Conservation (phyloP, 495 filamentous ascomycete species). For the Penicillium pulvis region DNA sequence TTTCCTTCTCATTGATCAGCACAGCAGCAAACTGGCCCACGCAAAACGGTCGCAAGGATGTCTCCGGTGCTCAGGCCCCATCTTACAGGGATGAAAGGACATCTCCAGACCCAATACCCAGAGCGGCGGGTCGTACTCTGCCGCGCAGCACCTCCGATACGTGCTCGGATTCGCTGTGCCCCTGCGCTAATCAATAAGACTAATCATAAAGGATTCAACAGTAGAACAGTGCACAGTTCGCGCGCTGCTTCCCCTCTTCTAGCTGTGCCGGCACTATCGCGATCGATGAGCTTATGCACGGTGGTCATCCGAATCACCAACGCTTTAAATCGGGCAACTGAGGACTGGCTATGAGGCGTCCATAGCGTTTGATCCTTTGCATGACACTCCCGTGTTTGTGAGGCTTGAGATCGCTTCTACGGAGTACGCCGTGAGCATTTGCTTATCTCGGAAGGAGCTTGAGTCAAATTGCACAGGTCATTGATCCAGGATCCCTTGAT, state of each 20-base stretch:
- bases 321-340: constrained; percentile 6
- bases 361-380: background rate
- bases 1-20: constrained; percentile 2
- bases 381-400: background rate
- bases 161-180: constrained; percentile 21
- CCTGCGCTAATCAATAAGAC: constrained; percentile 17
- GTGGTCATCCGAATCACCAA: constrained; percentile 23
- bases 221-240: constrained; percentile 19
- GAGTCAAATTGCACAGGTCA: constrained; percentile 4
- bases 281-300: constrained; percentile 22
- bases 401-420: background rate
- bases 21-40: constrained; percentile 6
- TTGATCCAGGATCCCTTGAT: constrained; percentile 8
- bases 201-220: constrained; percentile 14
- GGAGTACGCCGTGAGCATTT: background rate
- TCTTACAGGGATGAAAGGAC: constrained; percentile 15
- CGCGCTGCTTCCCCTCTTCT: constrained; percentile 16
- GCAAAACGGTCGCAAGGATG: background rate
- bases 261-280: constrained; percentile 1
- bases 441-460: constrained; percentile 12
- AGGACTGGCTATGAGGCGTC: constrained; percentile 10
- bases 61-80: background rate
- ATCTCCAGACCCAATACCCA: constrained; percentile 26
- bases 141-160: constrained; percentile 15
- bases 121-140: constrained; percentile 19